Evolutionary conservation across 2,329 filamentous ascomycete species (phyloP), one percentile per base, ranked within the genome.

Genomic region (Coniochaeta pulveracea): DNA sequence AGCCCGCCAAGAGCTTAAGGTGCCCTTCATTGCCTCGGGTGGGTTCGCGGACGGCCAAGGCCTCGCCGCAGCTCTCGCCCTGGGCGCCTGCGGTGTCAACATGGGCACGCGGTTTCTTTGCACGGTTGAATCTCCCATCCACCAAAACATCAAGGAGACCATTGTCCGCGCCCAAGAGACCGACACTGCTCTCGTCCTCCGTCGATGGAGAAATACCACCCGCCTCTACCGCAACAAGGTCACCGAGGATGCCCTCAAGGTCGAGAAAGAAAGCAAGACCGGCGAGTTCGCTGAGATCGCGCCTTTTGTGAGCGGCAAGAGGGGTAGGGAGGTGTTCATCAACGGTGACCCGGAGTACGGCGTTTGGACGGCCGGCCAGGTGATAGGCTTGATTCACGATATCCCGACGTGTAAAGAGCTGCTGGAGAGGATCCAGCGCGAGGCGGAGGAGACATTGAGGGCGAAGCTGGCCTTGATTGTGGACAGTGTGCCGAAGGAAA

Each of bases 91-190:
- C 55, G 91, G 91, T 41, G 79, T 96, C 61, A 98, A 98, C 62
- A 98, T 98, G 91, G 91, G 91, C 37, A 98, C 91, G 8, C 70
- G 91, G 26, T 98, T 96, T 65, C 93, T 98, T 84, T 89, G 82
- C 63, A 96, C 91, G 1, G 68, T 89, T 27, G 91, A 96, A 60
- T 79, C 88, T 11, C 91, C 91, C 1, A 83, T 98, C 42, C 91
- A 98, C 61, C 55, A 75, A 31, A 93, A 93, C 45, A 85, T 98
- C 64, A 98, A 98, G 70, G 70, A 93, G 56, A 70, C 82, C 45
- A 98, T 98, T 49, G 86, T 95, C 33, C 70, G 76, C 35, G 83
- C 88, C 2, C 70, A 85, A 42, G 91, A 98, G 67, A 86, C 82
- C 15, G 85, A 96, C 56, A 98, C 91, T 0, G 76, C 86, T 44